Percentiles rank a stretch among this genome's conserved stretches.
Conservation (phyloP, 169 alveolate species). For the Babesia ovis region DNA sequence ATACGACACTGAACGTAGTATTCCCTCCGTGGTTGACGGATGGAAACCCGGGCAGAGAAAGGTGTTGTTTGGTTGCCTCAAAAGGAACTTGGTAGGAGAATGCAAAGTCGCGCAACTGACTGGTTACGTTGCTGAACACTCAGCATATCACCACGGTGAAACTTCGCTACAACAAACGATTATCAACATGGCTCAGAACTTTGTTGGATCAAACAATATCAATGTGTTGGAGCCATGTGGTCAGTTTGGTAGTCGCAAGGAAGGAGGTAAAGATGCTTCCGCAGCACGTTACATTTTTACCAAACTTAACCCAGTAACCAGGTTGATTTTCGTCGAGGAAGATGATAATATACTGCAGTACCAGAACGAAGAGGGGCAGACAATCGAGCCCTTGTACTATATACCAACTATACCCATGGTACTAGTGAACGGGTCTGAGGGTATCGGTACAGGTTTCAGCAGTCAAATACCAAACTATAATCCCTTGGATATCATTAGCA, state of each 20-base stretch:
- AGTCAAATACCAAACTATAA: slow-evolving; percentile 94
- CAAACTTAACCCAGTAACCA: slow-evolving; percentile 84
- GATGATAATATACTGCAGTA: slow-evolving; percentile 92
- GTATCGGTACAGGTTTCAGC: slow-evolving; percentile 98
- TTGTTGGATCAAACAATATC: slow-evolving; percentile 93
- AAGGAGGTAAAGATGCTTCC: slow-evolving; percentile 97
- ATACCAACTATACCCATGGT: slow-evolving; percentile 98
- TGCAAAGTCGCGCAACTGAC: slow-evolving; percentile 93
- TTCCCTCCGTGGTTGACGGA: slow-evolving; percentile 98
- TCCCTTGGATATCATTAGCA: slow-evolving; percentile 93
- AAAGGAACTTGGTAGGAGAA: slow-evolving; percentile 93
- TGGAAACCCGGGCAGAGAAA: slow-evolving; percentile 99
- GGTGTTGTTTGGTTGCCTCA: slow-evolving; percentile 95
- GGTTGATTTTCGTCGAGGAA: slow-evolving; percentile 88
- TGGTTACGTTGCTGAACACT: slow-evolving; percentile 96
- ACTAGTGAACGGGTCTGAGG: slow-evolving; percentile 98
- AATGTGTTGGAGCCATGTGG: slow-evolving; percentile 95
- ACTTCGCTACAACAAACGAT: slow-evolving; percentile 93
- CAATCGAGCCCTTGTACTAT: slow-evolving; percentile 98
- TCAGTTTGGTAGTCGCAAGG: slow-evolving; percentile 98
- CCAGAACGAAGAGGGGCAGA: slow-evolving; percentile 95
- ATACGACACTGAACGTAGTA: slow-evolving; percentile 96
- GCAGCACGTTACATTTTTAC: slow-evolving; percentile 95
- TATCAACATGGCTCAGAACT: slow-evolving; percentile 98
- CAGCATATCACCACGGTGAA: slow-evolving; percentile 99